Percentiles rank a stretch among this genome's conserved stretches.
Evolutionary conservation across 1,284 basidiomycete species (phyloP).

Genomic region (Ustilago sp.): DNA sequence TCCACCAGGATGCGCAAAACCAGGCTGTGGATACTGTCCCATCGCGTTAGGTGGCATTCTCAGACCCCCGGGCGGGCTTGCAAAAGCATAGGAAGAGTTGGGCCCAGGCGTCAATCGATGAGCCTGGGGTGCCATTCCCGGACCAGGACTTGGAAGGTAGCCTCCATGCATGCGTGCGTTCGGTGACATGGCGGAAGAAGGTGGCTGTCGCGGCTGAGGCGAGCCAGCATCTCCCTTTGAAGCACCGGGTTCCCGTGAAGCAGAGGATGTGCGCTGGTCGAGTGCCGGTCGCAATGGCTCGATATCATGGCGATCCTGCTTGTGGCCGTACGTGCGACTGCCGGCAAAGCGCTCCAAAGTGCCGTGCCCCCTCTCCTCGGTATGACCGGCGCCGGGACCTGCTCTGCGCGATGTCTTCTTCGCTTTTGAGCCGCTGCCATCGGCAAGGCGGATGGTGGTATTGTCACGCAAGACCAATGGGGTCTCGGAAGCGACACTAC

Average conservation of each 20-base stretch:
- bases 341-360: conserved; percentile 43
- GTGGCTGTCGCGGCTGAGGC: conserved; percentile 7
- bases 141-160: conserved; percentile 4
- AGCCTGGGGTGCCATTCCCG: conserved; percentile 26
- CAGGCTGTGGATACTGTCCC: conserved; percentile 6
- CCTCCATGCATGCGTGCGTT: conserved; percentile 27
- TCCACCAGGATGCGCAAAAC: conserved; percentile 1
- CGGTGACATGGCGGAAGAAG: conserved; percentile 26
- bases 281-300: conserved; percentile 21
- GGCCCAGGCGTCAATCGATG: conserved; percentile 30
- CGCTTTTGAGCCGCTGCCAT: conserved; percentile 40
- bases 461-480: conserved; percentile 48
- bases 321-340: conserved; percentile 40
- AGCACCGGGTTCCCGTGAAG: neutral
- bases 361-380: conserved; percentile 33
- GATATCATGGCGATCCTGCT: conserved; percentile 43
- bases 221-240: conserved; percentile 9
- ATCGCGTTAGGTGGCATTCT: conserved; percentile 19
- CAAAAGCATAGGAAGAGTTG: conserved; percentile 37
- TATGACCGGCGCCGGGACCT: conserved; percentile 8
- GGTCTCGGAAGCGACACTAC: conserved; percentile 22
- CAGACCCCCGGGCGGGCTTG: conserved; percentile 24
- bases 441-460: conserved; percentile 41
- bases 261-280: conserved; percentile 9
- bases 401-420: conserved; percentile 23